Evolutionary conservation across 169 alveolate genomes (phyloP).

Genomic region (Eimeria tenella): DNA sequence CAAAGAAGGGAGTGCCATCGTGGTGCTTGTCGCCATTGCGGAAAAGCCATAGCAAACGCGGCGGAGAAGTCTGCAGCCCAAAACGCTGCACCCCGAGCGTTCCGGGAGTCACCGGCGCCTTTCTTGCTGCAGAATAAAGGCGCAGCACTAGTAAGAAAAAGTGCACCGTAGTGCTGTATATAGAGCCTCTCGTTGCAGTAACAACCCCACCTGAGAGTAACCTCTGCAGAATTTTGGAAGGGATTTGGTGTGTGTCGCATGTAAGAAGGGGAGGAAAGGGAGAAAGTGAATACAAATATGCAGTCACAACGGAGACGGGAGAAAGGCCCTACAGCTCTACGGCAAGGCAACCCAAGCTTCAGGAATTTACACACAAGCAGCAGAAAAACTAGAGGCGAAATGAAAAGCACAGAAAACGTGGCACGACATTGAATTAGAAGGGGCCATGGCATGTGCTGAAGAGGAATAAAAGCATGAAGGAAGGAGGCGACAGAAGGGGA

Average conservation of each 20-base stretch:
- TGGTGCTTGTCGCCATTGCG: slow-evolving; percentile 93
- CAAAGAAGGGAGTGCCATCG: slow-evolving; percentile 90
- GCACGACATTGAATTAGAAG: not conserved
- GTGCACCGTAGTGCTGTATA: too few relatives aligned
- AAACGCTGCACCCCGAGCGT: slow-evolving; percentile 89
- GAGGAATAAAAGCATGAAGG: not conserved
- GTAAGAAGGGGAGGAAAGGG: too few relatives aligned
- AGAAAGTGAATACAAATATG: too few relatives aligned
- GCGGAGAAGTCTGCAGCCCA: slow-evolving; percentile 89
- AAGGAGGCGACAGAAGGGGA: not conserved
- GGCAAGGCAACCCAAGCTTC: not conserved
- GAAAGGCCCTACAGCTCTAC: too few relatives aligned
- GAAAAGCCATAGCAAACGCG: slow-evolving; percentile 92
- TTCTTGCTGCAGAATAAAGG: slow-evolving; percentile 62
- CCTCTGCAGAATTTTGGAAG: too few relatives aligned
- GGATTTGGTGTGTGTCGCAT: too few relatives aligned
- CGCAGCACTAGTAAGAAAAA: too few relatives aligned
- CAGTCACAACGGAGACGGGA: too few relatives aligned
- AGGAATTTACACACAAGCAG: not conserved
- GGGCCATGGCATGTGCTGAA: not conserved
- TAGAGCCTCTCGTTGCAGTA: too few relatives aligned
- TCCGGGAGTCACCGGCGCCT: slow-evolving; percentile 85
- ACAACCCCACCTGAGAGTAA: too few relatives aligned
- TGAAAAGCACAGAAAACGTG: too few relatives aligned
- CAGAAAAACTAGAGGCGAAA: not conserved